A percentile compares a stretch with the other conserved stretches of the same genome.
phyloP scores from a whole-genome alignment of 352 stramenopile species.

The Pythium apleroticum region DNA sequence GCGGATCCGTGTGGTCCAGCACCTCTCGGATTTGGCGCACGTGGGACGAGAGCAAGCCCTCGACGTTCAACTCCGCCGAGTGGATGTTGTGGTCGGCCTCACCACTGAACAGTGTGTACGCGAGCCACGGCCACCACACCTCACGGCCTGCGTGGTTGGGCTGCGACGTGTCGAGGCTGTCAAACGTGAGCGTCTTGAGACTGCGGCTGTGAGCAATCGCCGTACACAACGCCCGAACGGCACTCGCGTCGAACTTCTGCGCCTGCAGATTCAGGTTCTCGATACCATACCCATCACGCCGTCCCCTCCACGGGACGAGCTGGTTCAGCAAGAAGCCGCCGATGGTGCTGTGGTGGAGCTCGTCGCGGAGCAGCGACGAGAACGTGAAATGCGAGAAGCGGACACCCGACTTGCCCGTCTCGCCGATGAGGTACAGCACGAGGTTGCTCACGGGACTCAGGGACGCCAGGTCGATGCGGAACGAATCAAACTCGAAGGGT shows the following conservation, averaged over 20 bases:
- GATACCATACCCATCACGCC: conserved; percentile 13
- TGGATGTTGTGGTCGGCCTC: conserved; percentile 18
- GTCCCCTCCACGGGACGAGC: conserved; percentile 20
- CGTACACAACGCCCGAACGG: conserved; percentile 18
- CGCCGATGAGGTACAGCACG: conserved; percentile 21
- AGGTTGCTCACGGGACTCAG: conserved; percentile 15
- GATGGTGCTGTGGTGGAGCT: conserved; percentile 23
- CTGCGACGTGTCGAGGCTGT: not conserved
- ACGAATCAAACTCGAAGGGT: conserved; percentile 16
- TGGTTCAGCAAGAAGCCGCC: conserved; percentile 21
- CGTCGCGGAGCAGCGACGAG: conserved; percentile 7
- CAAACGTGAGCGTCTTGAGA: conserved; percentile 9
- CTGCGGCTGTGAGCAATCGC: conserved; percentile 20
- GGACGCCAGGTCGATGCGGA: conserved; percentile 11
- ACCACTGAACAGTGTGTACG: conserved; percentile 20
- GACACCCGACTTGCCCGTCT: conserved; percentile 18
- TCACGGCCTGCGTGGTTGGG: not conserved
- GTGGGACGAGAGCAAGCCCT: not conserved
- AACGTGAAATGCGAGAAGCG: conserved; percentile 13
- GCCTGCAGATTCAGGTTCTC: conserved; percentile 2
- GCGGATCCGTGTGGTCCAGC: conserved; percentile 7
- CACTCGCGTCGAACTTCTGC: conserved; percentile 16
- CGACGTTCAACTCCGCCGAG: conserved; percentile 4
- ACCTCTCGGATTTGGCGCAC: conserved; percentile 13
- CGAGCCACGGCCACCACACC: conserved; percentile 26